These are phyloP conservation scores for Panaeolus cyanescens DNA, from an alignment of 768 basidiomycete genomes.

Conservation along the genomic window DNA sequence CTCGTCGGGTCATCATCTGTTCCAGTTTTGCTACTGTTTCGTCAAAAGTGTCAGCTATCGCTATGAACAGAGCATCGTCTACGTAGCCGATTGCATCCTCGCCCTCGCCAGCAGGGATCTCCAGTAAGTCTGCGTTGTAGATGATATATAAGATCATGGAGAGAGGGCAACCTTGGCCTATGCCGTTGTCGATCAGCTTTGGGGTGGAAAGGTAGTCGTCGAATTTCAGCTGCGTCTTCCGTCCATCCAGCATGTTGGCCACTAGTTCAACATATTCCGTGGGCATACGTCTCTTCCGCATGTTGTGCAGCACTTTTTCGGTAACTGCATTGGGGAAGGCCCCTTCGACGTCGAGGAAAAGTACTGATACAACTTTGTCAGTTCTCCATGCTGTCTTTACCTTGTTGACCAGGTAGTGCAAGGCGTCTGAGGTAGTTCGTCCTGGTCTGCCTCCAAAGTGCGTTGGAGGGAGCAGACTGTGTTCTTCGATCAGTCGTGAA, in stretches of 20 bases:
- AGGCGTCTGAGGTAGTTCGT: conserved; percentile 26
- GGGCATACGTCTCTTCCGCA: too few relatives aligned
- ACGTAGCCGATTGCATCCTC: conserved; percentile 28
- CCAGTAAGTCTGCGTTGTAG: conserved; percentile 22
- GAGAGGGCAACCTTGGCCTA: conserved; percentile 27
- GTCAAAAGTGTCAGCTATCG: conserved; percentile 16
- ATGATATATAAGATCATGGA: conserved; percentile 25
- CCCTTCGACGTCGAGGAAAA: conserved; percentile 32
- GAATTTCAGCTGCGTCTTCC: conserved; percentile 23
- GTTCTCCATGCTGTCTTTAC: conserved; percentile 23
- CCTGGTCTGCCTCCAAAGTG: conserved; percentile 34
- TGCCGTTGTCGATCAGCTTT: conserved; percentile 18
- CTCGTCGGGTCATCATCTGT: conserved; percentile 21
- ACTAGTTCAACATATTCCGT: conserved; percentile 15
- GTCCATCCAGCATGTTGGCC: conserved; percentile 11
- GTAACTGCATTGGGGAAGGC: too few relatives aligned
- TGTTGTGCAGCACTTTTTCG: too few relatives aligned
- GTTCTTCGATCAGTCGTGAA: conserved; percentile 15
- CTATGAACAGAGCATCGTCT: conserved; percentile 27
- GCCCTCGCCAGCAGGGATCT: conserved; percentile 10
- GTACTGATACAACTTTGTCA: conserved; percentile 19
- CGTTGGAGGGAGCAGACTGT: conserved; percentile 19
- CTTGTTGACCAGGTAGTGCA: conserved; percentile 21
- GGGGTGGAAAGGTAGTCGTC: conserved; percentile 23
- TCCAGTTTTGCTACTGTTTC: conserved; percentile 19